phyloP scores from a whole-genome alignment of 306 rosid species.

The Gastrolobium villosum region DNA sequence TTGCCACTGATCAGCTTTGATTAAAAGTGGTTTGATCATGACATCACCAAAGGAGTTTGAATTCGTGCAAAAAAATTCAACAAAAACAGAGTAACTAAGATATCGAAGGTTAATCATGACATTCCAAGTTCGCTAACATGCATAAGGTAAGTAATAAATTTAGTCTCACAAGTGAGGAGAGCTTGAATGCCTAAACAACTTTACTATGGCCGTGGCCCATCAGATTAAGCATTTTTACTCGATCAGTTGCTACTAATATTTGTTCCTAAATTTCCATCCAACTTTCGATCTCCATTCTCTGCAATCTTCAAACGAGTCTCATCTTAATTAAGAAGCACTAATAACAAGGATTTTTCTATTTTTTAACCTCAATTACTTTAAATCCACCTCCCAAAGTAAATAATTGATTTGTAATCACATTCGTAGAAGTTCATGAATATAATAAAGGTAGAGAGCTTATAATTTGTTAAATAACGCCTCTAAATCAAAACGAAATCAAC shows the following conservation, averaged over 20 bases:
- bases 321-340: neutral
- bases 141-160: constrained; percentile 12
- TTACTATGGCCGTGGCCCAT: neutral
- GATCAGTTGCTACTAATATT: neutral
- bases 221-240: neutral
- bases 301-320: neutral
- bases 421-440: neutral
- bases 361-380: constrained; percentile 9
- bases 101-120: neutral
- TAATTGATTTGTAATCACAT: constrained; percentile 27
- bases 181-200: neutral
- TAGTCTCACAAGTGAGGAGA: constrained; percentile 5
- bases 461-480: neutral
- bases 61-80: constrained; percentile 21
- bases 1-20: constrained; percentile 9
- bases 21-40: constrained; percentile 26
- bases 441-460: neutral
- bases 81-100: neutral
- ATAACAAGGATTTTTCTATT: neutral
- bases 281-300: constrained; percentile 7
- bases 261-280: constrained; percentile 2
- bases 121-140: constrained; percentile 27
- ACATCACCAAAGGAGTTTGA: neutral
- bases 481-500: constrained; percentile 16
- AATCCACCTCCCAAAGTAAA: constrained; percentile 1